Evolutionary conservation across 352 stramenopile genomes (phyloP).

Genomic region (Phytophthora litchii): DNA sequence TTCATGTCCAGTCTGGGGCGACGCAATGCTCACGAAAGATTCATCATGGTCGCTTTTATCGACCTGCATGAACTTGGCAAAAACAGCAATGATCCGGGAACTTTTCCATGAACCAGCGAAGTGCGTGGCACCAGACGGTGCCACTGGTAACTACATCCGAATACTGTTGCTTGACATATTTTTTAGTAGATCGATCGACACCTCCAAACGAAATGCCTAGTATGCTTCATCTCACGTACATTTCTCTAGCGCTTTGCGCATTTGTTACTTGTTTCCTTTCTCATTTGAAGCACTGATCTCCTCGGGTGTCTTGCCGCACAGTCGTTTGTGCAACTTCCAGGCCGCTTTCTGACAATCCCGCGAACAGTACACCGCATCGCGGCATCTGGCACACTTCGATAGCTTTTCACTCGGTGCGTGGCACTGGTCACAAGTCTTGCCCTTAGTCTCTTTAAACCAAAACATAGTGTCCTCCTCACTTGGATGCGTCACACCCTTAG

Average conservation of each 20-base stretch:
- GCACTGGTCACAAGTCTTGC: constrained; percentile 75
- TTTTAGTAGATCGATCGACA: no score
- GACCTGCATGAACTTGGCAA: not conserved
- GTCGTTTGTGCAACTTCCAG: constrained; percentile 80
- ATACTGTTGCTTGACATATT: not conserved
- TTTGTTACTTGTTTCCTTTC: constrained; percentile 12
- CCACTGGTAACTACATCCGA: not conserved
- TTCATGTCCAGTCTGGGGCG: not conserved
- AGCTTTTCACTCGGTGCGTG: constrained; percentile 59
- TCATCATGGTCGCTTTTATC: constrained; percentile 5
- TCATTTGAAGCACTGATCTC: constrained; percentile 46
- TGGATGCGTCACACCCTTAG: constrained; percentile 47
- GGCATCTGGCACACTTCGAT: constrained; percentile 65
- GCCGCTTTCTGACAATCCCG: constrained; percentile 79
- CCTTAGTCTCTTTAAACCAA: constrained; percentile 65
- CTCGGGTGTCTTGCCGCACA: constrained; percentile 65
- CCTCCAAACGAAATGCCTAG: no score
- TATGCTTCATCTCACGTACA: constrained; percentile 1
- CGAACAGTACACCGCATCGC: constrained; percentile 79
- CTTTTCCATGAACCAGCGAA: not conserved
- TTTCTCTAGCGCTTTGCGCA: constrained; percentile 12
- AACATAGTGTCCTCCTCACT: constrained; percentile 66
- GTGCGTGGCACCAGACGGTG: not conserved
- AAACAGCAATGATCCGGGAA: no score
- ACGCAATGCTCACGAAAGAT: not conserved